Evolutionary conservation across 495 filamentous ascomycete genomes (phyloP), one percentile per base, ranked within the genome.

Genomic region (Penicillium canariense): DNA sequence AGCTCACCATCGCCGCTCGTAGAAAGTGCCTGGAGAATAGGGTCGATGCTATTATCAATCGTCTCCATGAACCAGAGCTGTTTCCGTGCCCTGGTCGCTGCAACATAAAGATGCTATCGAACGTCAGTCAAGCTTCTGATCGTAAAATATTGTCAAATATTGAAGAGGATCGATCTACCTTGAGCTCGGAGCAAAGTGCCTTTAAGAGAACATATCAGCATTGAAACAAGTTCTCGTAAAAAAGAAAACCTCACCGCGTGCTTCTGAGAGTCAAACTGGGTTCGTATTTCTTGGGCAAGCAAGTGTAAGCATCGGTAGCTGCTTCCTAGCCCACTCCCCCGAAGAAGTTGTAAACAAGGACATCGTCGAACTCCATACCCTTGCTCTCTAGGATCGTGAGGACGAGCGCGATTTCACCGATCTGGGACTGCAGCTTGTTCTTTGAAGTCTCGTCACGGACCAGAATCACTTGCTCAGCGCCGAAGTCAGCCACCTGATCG

Each of bases 361-460:
- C 71, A 44, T 74, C 75, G 4, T 78, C 72, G 46, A 78, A 78
- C 44, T 78, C 75, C 75, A 78, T 78, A 7, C 75, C 75, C 36
- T 78, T 78, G 28, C 69, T 72, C 50, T 78, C 58, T 1, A 73
- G 57, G 34, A 78, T 69, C 5, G 76, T 78, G 0, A 76, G 57
- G 18, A 77, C 61, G 6, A 78, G 46, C 0, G 70, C 65, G n/a
- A 61, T 53, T 14, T 65, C 54, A 7, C 62, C 64, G n/a, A 78
- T 56, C 20, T 65, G 17, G 1, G 28, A 36, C 23, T 71, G 62
- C 3, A 77, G 31, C 3, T 40, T 64, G 36, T 48, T 44, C 34
- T 76, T 76, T 2, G 59, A 39, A 11, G 43, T 32, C 15, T 67
- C 55, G 18, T 78, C 75, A 1, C 74, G 66, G 3, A 76, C 72